phyloP scores from a whole-genome alignment of 2,329 filamentous ascomycete genomes.

The Claviceps cyperi region DNA sequence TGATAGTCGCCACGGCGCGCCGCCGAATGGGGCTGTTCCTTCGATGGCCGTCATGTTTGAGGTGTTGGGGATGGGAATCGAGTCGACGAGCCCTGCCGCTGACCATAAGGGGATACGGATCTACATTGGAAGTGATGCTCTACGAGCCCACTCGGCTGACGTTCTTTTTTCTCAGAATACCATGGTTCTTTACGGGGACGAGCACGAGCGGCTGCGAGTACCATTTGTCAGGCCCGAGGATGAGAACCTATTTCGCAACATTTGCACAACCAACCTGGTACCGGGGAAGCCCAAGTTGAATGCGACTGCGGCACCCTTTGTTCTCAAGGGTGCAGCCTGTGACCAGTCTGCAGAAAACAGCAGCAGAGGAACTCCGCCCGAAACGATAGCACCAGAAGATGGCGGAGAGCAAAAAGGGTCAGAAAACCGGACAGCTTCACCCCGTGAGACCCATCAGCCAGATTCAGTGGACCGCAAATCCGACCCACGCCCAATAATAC shows the following conservation, averaged over 20 bases:
- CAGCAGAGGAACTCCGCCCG: background rate
- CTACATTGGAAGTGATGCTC: conserved; percentile 77
- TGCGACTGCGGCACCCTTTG: conserved; percentile 30
- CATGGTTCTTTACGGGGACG: conserved; percentile 74
- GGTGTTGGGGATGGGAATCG: conserved; percentile 38
- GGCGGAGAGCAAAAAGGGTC: conserved; percentile 9
- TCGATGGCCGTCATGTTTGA: conserved; percentile 69
- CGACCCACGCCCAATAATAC: conserved; percentile 20
- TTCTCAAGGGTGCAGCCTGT: conserved; percentile 22
- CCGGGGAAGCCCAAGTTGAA: conserved; percentile 46
- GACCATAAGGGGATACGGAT: conserved; percentile 58
- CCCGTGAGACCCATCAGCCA: conserved; percentile 20
- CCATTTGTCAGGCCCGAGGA: conserved; percentile 89
- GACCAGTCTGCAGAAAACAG: conserved; percentile 10
- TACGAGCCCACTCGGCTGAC: conserved; percentile 78
- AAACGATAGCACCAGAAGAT: conserved; percentile 5
- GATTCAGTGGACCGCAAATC: conserved; percentile 22
- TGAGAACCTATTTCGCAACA: conserved; percentile 62
- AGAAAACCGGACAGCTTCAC: conserved; percentile 19
- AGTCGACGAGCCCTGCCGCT: conserved; percentile 21
- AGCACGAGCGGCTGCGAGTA: conserved; percentile 74
- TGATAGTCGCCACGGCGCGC: conserved; percentile 56
- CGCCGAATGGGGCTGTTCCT: conserved; percentile 58
- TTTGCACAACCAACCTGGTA: conserved; percentile 47
- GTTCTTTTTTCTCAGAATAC: conserved; percentile 85